Percentiles rank a stretch among this genome's conserved stretches.
Conservation (phyloP, 805 yeast genomes). For the Debaryomyces prosopidis region DNA sequence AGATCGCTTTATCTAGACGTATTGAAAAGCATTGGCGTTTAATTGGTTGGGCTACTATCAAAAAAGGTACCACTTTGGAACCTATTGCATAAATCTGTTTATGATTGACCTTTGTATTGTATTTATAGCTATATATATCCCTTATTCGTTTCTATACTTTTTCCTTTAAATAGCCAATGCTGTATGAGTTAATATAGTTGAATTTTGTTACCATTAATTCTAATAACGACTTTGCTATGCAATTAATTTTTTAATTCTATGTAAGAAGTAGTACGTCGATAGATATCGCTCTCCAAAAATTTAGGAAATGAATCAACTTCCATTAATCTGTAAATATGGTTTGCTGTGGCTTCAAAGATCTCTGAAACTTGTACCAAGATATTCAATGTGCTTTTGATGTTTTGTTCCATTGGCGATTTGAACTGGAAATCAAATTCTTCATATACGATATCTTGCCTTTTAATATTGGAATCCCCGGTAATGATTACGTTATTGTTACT, state of each 20-base stretch:
- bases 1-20: constrained; percentile 98
- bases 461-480: constrained; percentile 1
- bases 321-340: constrained; percentile 58
- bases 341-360: constrained; percentile 49
- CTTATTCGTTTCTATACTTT: constrained; percentile 1
- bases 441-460: constrained; percentile 6
- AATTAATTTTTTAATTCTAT: neutral
- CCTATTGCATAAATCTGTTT: constrained; percentile 51
- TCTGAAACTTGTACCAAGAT: constrained; percentile 20
- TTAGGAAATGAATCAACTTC: constrained; percentile 74
- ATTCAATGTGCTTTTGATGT: constrained; percentile 2
- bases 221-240: neutral
- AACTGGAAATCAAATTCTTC: neutral
- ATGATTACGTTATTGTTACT: neutral
- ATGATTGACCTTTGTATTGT: constrained; percentile 11
- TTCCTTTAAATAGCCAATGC: neutral
- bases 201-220: neutral
- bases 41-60: constrained; percentile 99
- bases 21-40: constrained; percentile 99
- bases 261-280: constrained; percentile 13
- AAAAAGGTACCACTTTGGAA: constrained; percentile 87
- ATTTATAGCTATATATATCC: constrained; percentile 17
- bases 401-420: constrained; percentile 10
- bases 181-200: neutral
- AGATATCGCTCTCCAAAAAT: constrained; percentile 43